Evolutionary conservation across 208 protist species (phyloP).

Genomic region (Zelonia costaricensis): DNA sequence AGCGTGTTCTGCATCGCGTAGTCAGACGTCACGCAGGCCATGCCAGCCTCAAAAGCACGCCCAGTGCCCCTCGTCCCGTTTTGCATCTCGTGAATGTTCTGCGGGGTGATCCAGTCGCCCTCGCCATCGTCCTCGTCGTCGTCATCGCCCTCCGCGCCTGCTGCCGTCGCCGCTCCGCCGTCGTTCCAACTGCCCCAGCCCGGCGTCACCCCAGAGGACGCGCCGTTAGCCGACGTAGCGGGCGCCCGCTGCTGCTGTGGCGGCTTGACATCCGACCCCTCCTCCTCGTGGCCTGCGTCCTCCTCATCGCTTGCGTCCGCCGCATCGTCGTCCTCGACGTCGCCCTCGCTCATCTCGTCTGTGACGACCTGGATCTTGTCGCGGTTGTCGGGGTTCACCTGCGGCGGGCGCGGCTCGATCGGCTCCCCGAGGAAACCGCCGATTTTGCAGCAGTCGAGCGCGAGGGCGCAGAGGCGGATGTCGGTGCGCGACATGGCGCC

Average conservation of each 20-base stretch:
- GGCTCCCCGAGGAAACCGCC: constrained; percentile 36
- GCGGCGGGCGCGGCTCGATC: constrained; percentile 58
- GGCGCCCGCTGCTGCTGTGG: background rate
- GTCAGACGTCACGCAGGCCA: constrained; percentile 94
- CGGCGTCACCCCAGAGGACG: constrained; percentile 8
- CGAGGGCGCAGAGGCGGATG: constrained; percentile 85
- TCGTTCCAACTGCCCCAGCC: constrained; percentile 42
- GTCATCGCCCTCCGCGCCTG: constrained; percentile 27
- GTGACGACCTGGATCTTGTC: constrained; percentile 38
- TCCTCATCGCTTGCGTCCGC: constrained; percentile 1
- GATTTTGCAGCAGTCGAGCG: constrained; percentile 75
- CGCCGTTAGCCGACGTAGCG: background rate
- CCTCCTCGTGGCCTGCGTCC: constrained; percentile 42
- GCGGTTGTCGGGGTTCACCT: constrained; percentile 53
- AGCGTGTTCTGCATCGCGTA: constrained; percentile 96
- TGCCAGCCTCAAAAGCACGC: constrained; percentile 64
- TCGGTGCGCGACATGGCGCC: constrained; percentile 90
- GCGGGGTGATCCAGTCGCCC: constrained; percentile 92
- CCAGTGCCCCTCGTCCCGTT: constrained; percentile 16
- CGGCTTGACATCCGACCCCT: constrained; percentile 7
- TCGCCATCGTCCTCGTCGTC: constrained; percentile 58
- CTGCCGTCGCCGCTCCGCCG: constrained; percentile 9
- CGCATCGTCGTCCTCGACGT: too few species aligned
- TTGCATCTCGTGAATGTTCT: constrained; percentile 75
- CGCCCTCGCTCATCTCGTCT: constrained; percentile 33